A percentile compares a stretch with the other conserved stretches of the same genome.
Conservation (phyloP, 2,329 filamentous ascomycete species). For the Neurospora crassa region DNA sequence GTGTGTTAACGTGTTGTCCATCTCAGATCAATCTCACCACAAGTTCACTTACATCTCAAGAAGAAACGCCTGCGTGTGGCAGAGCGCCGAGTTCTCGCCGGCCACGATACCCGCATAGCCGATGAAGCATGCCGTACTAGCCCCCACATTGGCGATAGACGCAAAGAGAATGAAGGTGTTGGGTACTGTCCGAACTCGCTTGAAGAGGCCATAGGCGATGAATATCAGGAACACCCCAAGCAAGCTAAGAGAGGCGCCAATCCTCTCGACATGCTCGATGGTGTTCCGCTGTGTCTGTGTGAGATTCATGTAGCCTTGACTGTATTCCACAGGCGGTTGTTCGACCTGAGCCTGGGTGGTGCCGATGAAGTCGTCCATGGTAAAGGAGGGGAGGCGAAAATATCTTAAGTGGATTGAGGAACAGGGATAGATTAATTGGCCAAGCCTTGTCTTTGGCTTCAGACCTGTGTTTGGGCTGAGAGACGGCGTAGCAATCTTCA, state of each 20-base stretch:
- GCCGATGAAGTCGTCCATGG: constrained; percentile 11
- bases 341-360: neutral
- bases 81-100: constrained; percentile 48
- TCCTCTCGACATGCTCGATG: constrained; percentile 31
- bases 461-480: neutral
- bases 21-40: constrained; percentile 20
- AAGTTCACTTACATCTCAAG: constrained; percentile 54
- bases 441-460: neutral
- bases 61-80: constrained; percentile 49
- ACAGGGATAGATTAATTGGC: constrained; percentile 9
- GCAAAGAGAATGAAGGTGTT: constrained; percentile 55
- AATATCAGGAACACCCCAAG: constrained; percentile 42
- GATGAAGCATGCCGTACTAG: constrained; percentile 59
- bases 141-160: constrained; percentile 49
- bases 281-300: constrained; percentile 15
- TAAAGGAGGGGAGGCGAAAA: constrained; percentile 3
- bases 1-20: constrained; percentile 8
- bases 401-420: constrained; percentile 1
- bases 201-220: constrained; percentile 40
- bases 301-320: constrained; percentile 18
- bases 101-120: constrained; percentile 52
- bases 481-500: constrained; percentile 5
- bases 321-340: neutral
- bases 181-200: constrained; percentile 45
- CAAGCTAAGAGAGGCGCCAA: constrained; percentile 44